Conservation (phyloP, 2,329 filamentous ascomycete genomes). For the Fusarium neocosmosporiellum region DNA sequence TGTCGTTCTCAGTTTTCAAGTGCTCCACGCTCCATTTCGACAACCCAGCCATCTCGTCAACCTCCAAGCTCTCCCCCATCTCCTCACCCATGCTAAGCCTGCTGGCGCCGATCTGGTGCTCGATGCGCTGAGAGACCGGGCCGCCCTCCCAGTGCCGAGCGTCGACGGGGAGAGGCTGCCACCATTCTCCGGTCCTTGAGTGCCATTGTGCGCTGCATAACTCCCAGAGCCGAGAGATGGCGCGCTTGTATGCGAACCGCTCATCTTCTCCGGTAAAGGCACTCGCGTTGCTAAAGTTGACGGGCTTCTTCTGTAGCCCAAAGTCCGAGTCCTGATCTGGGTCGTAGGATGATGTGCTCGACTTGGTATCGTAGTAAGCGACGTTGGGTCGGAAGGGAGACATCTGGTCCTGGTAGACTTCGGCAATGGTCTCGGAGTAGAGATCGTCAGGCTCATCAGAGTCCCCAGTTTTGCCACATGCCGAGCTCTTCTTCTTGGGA, state of each 20-base stretch:
- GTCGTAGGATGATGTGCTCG: slow-evolving; percentile 61
- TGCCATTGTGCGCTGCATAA: slow-evolving; percentile 82
- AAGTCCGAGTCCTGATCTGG: slow-evolving; percentile 70
- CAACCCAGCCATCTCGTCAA: slow-evolving; percentile 54
- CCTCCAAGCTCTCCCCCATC: slow-evolving; percentile 49
- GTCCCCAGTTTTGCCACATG: slow-evolving; percentile 5
- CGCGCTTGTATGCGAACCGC: slow-evolving; percentile 82
- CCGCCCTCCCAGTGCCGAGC: slow-evolving; percentile 74
- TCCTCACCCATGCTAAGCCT: slow-evolving; percentile 39
- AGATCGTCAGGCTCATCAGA: slow-evolving; percentile 49
- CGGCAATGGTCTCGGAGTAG: slow-evolving; percentile 60
- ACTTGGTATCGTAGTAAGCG: slow-evolving; percentile 68
- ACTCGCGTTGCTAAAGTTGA: slow-evolving; percentile 75
- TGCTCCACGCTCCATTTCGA: slow-evolving; percentile 52
- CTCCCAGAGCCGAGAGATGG: slow-evolving; percentile 83
- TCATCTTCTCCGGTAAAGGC: slow-evolving; percentile 85
- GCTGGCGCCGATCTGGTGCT: slow-evolving; percentile 4
- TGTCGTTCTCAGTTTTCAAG: slow-evolving; percentile 43
- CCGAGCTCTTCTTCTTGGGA: slow-evolving; percentile 62
- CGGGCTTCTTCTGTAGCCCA: slow-evolving; percentile 50
- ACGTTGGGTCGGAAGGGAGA: slow-evolving; percentile 85
- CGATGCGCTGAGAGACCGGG: slow-evolving; percentile 37
- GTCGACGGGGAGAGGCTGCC: slow-evolving; percentile 73
- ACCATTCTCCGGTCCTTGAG: slow-evolving; percentile 72
- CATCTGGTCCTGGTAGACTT: slow-evolving; percentile 82